Evolutionary conservation across 768 basidiomycete genomes (phyloP).

Genomic region (Mrakia frigida): DNA sequence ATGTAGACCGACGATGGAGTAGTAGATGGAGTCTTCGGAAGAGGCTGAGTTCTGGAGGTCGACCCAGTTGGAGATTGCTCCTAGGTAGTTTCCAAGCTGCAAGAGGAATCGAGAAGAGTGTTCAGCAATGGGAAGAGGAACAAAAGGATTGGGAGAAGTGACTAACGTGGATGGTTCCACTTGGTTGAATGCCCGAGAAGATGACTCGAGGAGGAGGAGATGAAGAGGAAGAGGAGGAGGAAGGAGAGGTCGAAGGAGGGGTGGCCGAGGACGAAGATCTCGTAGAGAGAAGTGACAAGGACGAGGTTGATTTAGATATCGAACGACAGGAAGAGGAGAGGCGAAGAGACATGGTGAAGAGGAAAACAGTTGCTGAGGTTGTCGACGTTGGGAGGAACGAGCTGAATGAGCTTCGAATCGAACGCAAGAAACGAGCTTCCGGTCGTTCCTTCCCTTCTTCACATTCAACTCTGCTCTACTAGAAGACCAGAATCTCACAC

Average conservation of each 20-base stretch:
- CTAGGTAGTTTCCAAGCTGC: conserved; percentile 89
- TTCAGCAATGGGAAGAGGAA: background rate
- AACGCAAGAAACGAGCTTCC: background rate
- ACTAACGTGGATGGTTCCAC: conserved; percentile 47
- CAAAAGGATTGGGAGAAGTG: background rate
- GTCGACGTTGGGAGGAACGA: background rate
- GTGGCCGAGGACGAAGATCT: background rate
- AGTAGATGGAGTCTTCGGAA: conserved; percentile 51
- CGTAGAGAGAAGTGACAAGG: background rate
- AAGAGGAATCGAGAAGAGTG: background rate
- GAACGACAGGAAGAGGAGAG: background rate
- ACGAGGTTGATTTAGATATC: background rate
- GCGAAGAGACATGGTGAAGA: background rate
- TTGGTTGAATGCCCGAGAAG: conserved; percentile 91
- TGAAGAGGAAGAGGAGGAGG: background rate
- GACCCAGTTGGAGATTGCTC: conserved; percentile 86
- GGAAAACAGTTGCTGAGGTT: background rate
- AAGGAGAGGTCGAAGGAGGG: background rate
- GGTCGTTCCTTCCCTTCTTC: background rate
- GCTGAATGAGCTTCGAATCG: background rate
- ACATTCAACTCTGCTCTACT: background rate
- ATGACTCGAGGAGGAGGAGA: conserved; percentile 12
- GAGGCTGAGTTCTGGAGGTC: conserved; percentile 56
- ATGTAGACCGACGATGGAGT: conserved; percentile 85
- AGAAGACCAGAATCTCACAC: no score